Evolutionary conservation across 2,329 filamentous ascomycete species (phyloP), one percentile per base, ranked within the genome.

Genomic region (Hymenoscyphus infarciens): DNA sequence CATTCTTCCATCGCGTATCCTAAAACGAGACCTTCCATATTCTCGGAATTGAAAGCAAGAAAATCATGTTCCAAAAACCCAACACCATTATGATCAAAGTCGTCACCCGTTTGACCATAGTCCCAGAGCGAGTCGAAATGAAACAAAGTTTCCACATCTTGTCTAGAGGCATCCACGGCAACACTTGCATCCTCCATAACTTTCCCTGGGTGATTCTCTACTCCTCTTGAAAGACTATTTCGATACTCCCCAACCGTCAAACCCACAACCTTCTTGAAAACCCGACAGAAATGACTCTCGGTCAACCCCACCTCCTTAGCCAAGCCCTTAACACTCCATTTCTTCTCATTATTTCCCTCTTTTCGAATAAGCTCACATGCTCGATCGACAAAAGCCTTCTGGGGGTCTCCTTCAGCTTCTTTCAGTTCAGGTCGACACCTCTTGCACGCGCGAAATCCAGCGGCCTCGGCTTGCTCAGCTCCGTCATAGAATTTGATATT

Each of bases 401-500:
- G 64, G 68, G 78, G 78, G 74, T 82, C 72, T 63, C 74, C 62
- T 68, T 77, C 60, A 16, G 53, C 62, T 19, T 61, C 64, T 15
- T 5, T 29, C 56, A 69, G 19, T 27, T 69, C 63, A 60, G 79
- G 84, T 63, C 78, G 78, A 73, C 84, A 87, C 16, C 83, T 77
- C 73, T 84, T 86, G 74, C 85, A 87, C 0, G 84, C 75, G 27
- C 84, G 77, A 69, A 80, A 87, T 1, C 84, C 80, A 15, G 74
- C 79, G 0, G 68, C 66, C 52, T 75, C 74, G 1, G 86, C 86
- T 33, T 80, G 76, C 0, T 70, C 64, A 0, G 77, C 69, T 0
- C 75, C 78, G 16, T 78, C 71, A 73, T 80, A 85, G 73, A 87
- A 88, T 1, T 74, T 72, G 3, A 87, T 80, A 57, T 88, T 88